Conservation (phyloP, 148 eudicot species). For the Dianthus caryophyllus region DNA sequence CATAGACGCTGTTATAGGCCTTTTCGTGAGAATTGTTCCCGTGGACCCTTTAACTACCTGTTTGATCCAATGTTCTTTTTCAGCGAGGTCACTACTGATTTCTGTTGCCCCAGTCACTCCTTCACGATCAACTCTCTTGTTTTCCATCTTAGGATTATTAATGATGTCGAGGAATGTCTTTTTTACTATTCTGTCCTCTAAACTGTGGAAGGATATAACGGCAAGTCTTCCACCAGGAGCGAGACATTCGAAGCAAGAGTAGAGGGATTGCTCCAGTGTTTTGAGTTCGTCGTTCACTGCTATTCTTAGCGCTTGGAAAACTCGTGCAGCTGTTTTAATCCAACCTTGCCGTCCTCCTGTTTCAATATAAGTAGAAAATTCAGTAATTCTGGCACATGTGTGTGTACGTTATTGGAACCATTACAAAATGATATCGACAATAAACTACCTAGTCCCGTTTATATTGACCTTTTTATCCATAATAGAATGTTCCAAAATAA, state of each 20-base stretch:
- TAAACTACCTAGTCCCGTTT: background rate
- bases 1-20: constrained; percentile 75
- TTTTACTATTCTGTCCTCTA: constrained; percentile 95
- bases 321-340: constrained; percentile 95
- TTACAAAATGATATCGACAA: background rate
- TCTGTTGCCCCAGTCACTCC: constrained; percentile 12
- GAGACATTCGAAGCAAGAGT: constrained; percentile 66
- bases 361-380: background rate
- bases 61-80: constrained; percentile 67
- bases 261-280: constrained; percentile 57
- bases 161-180: constrained; percentile 78
- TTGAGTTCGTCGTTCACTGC: constrained; percentile 97
- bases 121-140: constrained; percentile 13
- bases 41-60: constrained; percentile 49
- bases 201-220: constrained; percentile 89
- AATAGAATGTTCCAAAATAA: no score
- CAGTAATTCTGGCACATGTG: background rate
- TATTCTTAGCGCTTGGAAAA: constrained; percentile 95
- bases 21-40: constrained; percentile 74
- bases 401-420: background rate
- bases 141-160: constrained; percentile 18
- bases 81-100: constrained; percentile 1
- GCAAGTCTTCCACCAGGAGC: constrained; percentile 95
- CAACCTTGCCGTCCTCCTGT: constrained; percentile 96
- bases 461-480: no score